A percentile compares a stretch with the other conserved stretches of the same genome.
phyloP scores from a whole-genome alignment of 1,139 yeast genomes.

The Sugiyamaella xylanicola region DNA sequence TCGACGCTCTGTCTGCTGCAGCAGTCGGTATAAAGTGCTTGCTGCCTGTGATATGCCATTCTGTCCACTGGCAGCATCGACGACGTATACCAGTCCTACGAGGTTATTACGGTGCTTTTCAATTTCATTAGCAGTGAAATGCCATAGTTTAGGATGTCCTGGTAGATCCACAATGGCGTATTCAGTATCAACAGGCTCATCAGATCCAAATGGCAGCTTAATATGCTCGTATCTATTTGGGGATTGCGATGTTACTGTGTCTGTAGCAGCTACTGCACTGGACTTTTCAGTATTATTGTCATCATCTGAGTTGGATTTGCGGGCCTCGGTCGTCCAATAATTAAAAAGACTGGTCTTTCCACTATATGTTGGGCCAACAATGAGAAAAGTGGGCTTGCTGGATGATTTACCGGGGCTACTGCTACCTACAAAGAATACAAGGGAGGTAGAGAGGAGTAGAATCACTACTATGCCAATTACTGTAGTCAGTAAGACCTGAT shows the following conservation, averaged over 20 bases:
- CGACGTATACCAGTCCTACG: constrained; percentile 67
- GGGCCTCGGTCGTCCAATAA: constrained; percentile 20
- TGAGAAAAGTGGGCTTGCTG: constrained; percentile 60
- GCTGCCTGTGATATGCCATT: constrained; percentile 40
- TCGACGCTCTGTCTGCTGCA: constrained; percentile 39
- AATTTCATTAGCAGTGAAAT: constrained; percentile 35
- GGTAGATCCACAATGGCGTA: constrained; percentile 74
- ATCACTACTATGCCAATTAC: constrained; percentile 26
- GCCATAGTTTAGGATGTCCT: constrained; percentile 73
- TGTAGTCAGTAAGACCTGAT: constrained; percentile 17
- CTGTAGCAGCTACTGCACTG: constrained; percentile 28
- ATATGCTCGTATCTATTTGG: constrained; percentile 46
- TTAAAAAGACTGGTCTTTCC: constrained; percentile 77
- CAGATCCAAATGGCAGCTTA: constrained; percentile 44
- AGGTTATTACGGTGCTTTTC: constrained; percentile 44
- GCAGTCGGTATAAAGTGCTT: constrained; percentile 36
- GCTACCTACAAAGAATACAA: constrained; percentile 22
- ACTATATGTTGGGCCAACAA: constrained; percentile 69
- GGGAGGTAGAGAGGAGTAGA: constrained; percentile 20
- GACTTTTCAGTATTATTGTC: constrained; percentile 30
- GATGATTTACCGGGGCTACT: constrained; percentile 28
- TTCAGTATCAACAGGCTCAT: constrained; percentile 28
- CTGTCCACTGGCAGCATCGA: constrained; percentile 48
- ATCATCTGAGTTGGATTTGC: not conserved
- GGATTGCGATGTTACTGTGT: constrained; percentile 51